Evolutionary conservation across 257 asterid genomes (phyloP), one percentile per base, ranked within the genome.

Genomic region (Nyctanthes arbortristis): DNA sequence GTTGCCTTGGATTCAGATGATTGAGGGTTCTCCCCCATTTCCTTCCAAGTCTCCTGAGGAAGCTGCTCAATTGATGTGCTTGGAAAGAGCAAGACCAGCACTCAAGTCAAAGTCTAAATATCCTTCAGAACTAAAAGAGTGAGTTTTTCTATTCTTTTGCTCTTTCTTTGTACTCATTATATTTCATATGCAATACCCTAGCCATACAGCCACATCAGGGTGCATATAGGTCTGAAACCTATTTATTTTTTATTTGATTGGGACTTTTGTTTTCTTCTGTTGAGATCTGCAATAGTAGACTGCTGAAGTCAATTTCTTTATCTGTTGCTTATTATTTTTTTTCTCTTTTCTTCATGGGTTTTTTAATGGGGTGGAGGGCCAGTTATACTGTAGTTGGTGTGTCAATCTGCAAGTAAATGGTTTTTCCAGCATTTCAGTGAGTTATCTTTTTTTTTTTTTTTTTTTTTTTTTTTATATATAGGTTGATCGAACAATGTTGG

Each of bases 401-500:
- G 2, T 39, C 7, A 12, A n/a, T 39, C 49, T 39, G 5, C 14
- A 39, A 39, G n/a, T 14, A 39, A 39, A 39, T 39, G 20, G 49
- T 39, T 39, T 39, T 39, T n/a, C 49, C n/a, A n/a, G 14, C 49
- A n/a, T n/a, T n/a, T n/a, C n/a, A n/a, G n/a, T n/a, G n/a, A n/a
- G 4, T 56, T 67, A 47, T 45, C 57, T 66, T 27, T 60, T 4
- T 35, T 35, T 35, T 1, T 35, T 35, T 35, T 4, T 12, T 35
- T 18, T 18, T 47, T 2, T 27, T n/a, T 18, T 47, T 47, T 47
- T 18, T 47, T 65, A 18, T 74, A 77, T 27, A 70, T 9, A 90
- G 98, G 88, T 78, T 94, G 87, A 85, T 94, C 59, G 97, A 94
- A 80, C 92, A 88, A 79, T 94, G 99, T 77, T 91, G 97, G 99